Conservation (phyloP, 1,284 basidiomycete species). For the Sparassis latifolia region DNA sequence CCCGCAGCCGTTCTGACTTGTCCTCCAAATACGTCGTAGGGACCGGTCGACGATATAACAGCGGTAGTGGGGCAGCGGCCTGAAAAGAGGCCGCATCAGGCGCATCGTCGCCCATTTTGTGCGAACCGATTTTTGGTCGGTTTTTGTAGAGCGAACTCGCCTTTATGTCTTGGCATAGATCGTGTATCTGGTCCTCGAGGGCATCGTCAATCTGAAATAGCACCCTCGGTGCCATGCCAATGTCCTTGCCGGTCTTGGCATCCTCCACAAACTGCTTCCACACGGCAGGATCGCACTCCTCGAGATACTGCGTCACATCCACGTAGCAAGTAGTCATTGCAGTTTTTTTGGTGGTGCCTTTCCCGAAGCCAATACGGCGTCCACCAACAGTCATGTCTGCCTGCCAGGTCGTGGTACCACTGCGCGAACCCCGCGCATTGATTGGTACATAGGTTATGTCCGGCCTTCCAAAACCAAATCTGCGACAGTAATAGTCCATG, state of each 20-base stretch:
- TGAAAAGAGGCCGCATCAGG: conserved; percentile 1
- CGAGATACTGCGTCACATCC: conserved; percentile 84
- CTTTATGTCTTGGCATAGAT: conserved; percentile 66
- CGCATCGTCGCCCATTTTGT: conserved; percentile 11
- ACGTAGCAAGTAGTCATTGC: conserved; percentile 77
- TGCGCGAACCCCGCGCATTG: conserved; percentile 14
- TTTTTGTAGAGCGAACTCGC: conserved; percentile 45
- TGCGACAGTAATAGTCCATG: conserved; percentile 92
- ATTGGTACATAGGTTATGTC: conserved; percentile 56
- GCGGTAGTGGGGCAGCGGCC: conserved; percentile 3
- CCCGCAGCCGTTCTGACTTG: conserved; percentile 59
- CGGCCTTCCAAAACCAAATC: conserved; percentile 77
- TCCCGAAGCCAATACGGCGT: conserved; percentile 75
- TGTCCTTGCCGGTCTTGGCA: conserved; percentile 55
- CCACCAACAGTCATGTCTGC: conserved; percentile 80
- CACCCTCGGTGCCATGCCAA: conserved; percentile 69
- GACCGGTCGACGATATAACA: conserved; percentile 21
- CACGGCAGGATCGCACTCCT: conserved; percentile 73
- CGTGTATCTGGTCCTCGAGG: conserved; percentile 71
- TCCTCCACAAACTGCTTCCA: conserved; percentile 72
- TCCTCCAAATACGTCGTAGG: conserved; percentile 26
- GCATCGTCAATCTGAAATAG: conserved; percentile 63
- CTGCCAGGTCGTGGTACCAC: conserved; percentile 52
- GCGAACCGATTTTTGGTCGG: conserved; percentile 30
- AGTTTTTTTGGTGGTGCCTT: conserved; percentile 67